Percentiles rank a stretch among this genome's conserved stretches.
phyloP scores from a whole-genome alignment of 108 stramenopile species.

The Phaeodactylum tricornutum region DNA sequence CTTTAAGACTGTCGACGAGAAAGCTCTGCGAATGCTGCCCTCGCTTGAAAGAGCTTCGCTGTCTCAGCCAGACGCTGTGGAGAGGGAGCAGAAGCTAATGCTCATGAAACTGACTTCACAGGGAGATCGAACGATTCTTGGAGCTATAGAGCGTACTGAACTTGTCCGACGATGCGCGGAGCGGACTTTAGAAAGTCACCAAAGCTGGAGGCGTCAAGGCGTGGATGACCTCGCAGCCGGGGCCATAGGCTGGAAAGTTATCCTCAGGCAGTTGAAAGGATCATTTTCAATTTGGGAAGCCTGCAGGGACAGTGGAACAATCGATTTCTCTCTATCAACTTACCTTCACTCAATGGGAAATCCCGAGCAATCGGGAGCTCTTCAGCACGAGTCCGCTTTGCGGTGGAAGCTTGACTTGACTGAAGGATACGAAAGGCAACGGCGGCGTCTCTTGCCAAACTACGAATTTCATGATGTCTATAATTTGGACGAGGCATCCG shows the following conservation, averaged over 20 bases:
- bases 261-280: constrained; percentile 75
- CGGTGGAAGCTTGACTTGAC: constrained; percentile 84
- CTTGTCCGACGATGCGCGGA: constrained; percentile 59
- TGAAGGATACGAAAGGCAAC: constrained; percentile 78
- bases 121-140: constrained; percentile 71
- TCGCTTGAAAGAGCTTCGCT: constrained; percentile 30
- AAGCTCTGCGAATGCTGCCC: constrained; percentile 37
- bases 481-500: constrained; percentile 63
- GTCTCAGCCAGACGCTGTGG: constrained; percentile 64
- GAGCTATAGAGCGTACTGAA: constrained; percentile 64
- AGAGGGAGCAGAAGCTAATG: constrained; percentile 71
- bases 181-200: constrained; percentile 65
- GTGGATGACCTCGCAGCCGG: constrained; percentile 85
- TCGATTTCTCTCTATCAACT: background rate
- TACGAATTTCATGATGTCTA: constrained; percentile 88
- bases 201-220: constrained; percentile 81
- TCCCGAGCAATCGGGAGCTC: background rate
- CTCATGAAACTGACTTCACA: constrained; percentile 45
- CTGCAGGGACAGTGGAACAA: no score
- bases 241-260: constrained; percentile 78
- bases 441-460: constrained; percentile 75
- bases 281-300: constrained; percentile 83
- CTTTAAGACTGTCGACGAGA: constrained; percentile 49
- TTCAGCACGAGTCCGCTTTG: constrained; percentile 23
- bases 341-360: background rate